Conservation (phyloP, 2,329 filamentous ascomycete species). For the Aspergillus chevalieri region DNA sequence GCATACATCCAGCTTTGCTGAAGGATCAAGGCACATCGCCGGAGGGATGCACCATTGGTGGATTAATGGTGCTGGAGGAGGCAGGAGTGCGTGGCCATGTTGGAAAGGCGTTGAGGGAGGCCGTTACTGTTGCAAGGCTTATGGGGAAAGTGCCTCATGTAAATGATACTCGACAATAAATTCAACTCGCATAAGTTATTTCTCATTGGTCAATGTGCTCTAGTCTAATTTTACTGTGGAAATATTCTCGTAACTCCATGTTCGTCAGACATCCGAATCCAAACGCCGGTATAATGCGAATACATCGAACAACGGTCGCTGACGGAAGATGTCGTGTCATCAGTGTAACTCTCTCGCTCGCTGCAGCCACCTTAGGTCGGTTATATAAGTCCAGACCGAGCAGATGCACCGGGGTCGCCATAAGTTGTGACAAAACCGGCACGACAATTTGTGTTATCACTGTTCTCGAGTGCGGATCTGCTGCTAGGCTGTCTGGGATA, state of each 20-base stretch:
- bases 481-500: slow-evolving; percentile 18
- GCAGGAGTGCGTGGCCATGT: slow-evolving; percentile 50
- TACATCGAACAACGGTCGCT: slow-evolving; percentile 65
- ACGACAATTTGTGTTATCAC: slow-evolving; percentile 62
- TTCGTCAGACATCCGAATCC: slow-evolving; percentile 81
- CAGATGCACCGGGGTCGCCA: slow-evolving; percentile 76
- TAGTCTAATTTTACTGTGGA: slow-evolving; percentile 12
- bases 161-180: slow-evolving; percentile 19
- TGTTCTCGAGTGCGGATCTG: slow-evolving; percentile 16
- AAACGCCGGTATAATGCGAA: slow-evolving; percentile 78
- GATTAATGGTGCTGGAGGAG: slow-evolving; percentile 56
- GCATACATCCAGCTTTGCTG: slow-evolving; percentile 55
- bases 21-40: slow-evolving; percentile 57
- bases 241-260: slow-evolving; percentile 29
- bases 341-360: slow-evolving; percentile 52
- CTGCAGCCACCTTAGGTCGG: slow-evolving; percentile 23
- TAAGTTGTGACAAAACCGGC: slow-evolving; percentile 67
- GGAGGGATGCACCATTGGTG: slow-evolving; percentile 59
- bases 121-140: slow-evolving; percentile 53
- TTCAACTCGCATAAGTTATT: slow-evolving; percentile 1
- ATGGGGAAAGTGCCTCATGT: slow-evolving; percentile 34
- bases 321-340: slow-evolving; percentile 64
- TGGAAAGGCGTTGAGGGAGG: slow-evolving; percentile 52
- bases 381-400: slow-evolving; percentile 85
- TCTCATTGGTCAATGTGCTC: not conserved